Conservation (phyloP, 1,284 basidiomycete species). For the Microbotryum scabiosae region DNA sequence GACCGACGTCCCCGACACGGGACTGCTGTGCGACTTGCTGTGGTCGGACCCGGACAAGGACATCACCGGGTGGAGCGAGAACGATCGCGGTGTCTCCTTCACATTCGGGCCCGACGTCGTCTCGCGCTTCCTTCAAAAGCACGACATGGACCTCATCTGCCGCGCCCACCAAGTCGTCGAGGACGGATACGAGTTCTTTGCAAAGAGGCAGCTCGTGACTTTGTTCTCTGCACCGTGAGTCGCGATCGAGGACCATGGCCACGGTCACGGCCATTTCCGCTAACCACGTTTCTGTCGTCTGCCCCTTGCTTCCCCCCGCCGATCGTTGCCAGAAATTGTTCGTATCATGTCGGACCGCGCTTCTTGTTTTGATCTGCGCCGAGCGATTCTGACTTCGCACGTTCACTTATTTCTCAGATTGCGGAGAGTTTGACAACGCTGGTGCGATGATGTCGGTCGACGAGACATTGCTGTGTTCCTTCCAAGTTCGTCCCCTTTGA, state of each 20-base stretch:
- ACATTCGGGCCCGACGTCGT: conserved; percentile 99
- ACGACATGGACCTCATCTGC: conserved; percentile 99
- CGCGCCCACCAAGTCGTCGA: conserved; percentile 98
- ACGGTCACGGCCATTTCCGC: conserved; percentile 61
- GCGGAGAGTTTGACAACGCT: conserved; percentile 77
- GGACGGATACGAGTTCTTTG: conserved; percentile 98
- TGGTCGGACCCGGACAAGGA: conserved; percentile 99
- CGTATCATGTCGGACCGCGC: not conserved
- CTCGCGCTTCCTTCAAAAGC: conserved; percentile 94
- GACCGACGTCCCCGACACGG: conserved; percentile 97
- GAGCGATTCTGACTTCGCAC: conserved; percentile 51
- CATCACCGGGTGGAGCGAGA: conserved; percentile 98
- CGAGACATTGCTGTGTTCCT: conserved; percentile 93
- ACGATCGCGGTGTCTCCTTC: conserved; percentile 95
- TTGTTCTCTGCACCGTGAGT: conserved; percentile 78
- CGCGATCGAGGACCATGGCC: not conserved
- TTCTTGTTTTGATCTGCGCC: conserved; percentile 88
- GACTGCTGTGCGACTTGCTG: conserved; percentile 87
- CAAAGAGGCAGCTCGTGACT: conserved; percentile 93
- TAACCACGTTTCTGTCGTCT: conserved; percentile 62
- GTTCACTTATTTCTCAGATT: conserved; percentile 69
- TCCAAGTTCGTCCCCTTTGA: conserved; percentile 63
- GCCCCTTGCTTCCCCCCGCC: too few relatives aligned
- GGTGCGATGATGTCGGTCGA: conserved; percentile 99
- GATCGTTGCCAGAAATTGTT: not conserved